Conservation (phyloP, 352 stramenopile genomes). For the Plasmopara halstedii region DNA sequence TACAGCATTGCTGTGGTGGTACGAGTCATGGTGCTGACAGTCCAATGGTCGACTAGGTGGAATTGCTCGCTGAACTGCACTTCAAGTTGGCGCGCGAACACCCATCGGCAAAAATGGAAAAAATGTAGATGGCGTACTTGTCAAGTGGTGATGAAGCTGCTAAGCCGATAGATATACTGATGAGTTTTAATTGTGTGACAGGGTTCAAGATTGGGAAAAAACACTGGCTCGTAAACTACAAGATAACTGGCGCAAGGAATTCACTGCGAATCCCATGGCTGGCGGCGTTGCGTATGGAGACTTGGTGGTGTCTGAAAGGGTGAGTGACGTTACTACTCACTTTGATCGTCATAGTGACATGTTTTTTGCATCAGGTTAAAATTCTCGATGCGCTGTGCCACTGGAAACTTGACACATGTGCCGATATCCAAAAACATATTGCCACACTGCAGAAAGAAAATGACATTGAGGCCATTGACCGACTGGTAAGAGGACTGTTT, state of each 20-base stretch:
- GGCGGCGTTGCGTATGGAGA: constrained; percentile 40
- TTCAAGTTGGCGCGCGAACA: constrained; percentile 76
- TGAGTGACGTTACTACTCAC: constrained; percentile 19
- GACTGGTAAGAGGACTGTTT: constrained; percentile 36
- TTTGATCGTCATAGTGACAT: background rate
- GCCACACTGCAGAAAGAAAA: constrained; percentile 55
- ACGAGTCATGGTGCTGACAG: constrained; percentile 9
- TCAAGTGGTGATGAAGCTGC: constrained; percentile 2
- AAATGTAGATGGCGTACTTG: constrained; percentile 51
- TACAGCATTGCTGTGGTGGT: background rate
- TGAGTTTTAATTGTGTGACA: constrained; percentile 14
- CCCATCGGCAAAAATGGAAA: constrained; percentile 64
- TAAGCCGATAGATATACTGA: constrained; percentile 9
- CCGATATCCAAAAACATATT: constrained; percentile 73
- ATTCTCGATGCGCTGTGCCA: constrained; percentile 78
- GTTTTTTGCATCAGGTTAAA: constrained; percentile 39
- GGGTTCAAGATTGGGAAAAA: constrained; percentile 80
- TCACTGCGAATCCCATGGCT: constrained; percentile 57
- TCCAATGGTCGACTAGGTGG: constrained; percentile 30
- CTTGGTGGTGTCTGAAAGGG: constrained; percentile 47
- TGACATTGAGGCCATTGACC: constrained; percentile 43
- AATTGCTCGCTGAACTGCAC: constrained; percentile 70
- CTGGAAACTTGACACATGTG: constrained; percentile 74
- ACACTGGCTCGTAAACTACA: constrained; percentile 59
- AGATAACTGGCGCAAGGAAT: constrained; percentile 72